A percentile compares a stretch with the other conserved stretches of the same genome.
Evolutionary conservation across 495 filamentous ascomycete genomes (phyloP).

Genomic region (Immersiella caudata): DNA sequence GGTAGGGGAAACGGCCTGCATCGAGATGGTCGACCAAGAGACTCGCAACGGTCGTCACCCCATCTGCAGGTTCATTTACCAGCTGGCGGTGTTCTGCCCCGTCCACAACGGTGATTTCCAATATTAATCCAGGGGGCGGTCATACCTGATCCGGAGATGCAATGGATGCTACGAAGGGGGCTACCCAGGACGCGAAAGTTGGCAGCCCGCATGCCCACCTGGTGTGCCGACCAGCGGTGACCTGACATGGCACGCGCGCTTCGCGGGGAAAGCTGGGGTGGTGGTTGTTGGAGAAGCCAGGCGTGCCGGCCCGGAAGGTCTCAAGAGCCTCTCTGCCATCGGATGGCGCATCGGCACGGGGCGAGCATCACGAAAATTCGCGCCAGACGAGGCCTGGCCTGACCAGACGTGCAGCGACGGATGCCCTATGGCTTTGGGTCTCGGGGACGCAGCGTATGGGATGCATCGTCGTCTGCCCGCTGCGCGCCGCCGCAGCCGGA

Average conservation of each 20-base stretch:
- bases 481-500: slow-evolving; percentile 10
- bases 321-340: neutral
- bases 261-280: neutral
- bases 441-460: slow-evolving; percentile 1
- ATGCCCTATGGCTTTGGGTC: neutral
- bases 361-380: neutral
- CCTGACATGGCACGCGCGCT: neutral
- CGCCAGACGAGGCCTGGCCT: neutral
- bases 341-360: slow-evolving; percentile 3
- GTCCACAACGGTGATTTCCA: neutral
- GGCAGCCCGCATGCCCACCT: neutral
- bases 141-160: slow-evolving; percentile 3
- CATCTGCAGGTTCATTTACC: slow-evolving; percentile 6
- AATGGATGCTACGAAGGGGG: no score
- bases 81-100: neutral
- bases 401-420: neutral
- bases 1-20: neutral
- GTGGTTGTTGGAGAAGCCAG: neutral
- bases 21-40: no score
- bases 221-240: neutral
- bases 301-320: neutral
- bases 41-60: neutral
- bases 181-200: neutral
- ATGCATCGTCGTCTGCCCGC: neutral
- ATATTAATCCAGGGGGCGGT: slow-evolving; percentile 5